Evolutionary conservation across 169 alveolate species (phyloP).

Genomic region (Plasmodium vivax): DNA sequence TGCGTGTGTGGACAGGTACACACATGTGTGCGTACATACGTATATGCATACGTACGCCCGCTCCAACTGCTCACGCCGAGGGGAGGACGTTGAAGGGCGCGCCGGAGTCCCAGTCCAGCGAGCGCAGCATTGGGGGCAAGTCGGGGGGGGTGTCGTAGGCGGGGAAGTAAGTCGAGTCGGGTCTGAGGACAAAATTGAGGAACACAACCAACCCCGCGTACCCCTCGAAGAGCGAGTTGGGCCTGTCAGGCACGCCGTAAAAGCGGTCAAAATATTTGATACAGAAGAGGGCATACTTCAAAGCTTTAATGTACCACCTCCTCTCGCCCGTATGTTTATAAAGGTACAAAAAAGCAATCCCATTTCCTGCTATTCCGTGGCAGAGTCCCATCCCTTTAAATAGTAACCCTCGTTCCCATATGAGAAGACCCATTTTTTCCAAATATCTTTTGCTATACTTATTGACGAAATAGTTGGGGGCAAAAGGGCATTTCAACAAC

Average conservation of each 20-base stretch:
- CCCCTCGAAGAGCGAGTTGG: constrained; percentile 46
- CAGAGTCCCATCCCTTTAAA: constrained; percentile 58
- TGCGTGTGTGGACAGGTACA: background rate
- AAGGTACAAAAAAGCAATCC: constrained; percentile 23
- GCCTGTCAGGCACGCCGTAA: constrained; percentile 56
- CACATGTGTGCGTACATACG: background rate
- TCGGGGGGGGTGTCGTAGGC: constrained; percentile 24
- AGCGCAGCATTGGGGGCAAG: background rate
- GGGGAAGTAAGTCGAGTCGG: constrained; percentile 19
- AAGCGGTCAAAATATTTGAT: constrained; percentile 41
- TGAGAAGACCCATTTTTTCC: constrained; percentile 45
- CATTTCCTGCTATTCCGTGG: constrained; percentile 69
- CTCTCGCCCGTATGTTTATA: constrained; percentile 37
- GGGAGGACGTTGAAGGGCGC: background rate
- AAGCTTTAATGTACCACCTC: constrained; percentile 50
- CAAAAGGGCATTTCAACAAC: constrained; percentile 23
- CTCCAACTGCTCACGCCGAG: background rate
- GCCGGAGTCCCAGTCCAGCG: background rate
- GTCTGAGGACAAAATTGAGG: constrained; percentile 14
- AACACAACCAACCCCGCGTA: constrained; percentile 55
- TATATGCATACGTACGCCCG: background rate
- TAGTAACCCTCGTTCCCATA: constrained; percentile 56
- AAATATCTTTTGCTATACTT: constrained; percentile 23
- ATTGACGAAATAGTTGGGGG: constrained; percentile 14
- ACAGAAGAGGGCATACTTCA: constrained; percentile 50